Base-by-base conservation (phyloP, 768 basidiomycete genomes). In the Gymnopilus dilepis region DNA sequence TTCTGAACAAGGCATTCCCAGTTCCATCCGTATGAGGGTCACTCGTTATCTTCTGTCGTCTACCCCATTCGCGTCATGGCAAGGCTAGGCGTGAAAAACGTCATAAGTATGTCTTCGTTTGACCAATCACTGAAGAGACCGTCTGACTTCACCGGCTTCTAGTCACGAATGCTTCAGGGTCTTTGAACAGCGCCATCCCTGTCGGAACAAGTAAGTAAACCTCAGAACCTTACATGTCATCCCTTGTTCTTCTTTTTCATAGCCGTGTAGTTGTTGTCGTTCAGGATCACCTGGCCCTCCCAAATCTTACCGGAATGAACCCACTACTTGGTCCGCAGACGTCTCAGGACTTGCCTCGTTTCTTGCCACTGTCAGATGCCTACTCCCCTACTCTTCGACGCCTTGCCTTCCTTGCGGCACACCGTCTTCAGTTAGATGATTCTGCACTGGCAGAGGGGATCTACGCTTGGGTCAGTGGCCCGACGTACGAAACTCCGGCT, bases 81-180 rank as follows among this genome's bases (percentile, higher is more conserved):
- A 43, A 80, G 79, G 65, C 76, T 96, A 24, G 95, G 95, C 2
- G 83, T 93, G 42, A 84, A 86, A 67, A 78, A 89, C 63, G 73
- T 94, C 58, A 89, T 95, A 64, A 87, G 93, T 94, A 67, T 59
- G 89, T 60, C 31, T 13, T 52, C 22, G 17, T 22, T 5, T 9
- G 38, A 17, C 11, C 22, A 50, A 9, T 22, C 11, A 24, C 43
- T n/a, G 22, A 28, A n/a, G 7, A 58, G 24, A 34, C 28, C 56
- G 24, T 17, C 8, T 13, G 15, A 52, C 19, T 50, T 37, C 48
- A 45, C 53, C 26, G 34, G 53, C 22, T 17, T 30, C 28, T 67
- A 94, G 92, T 95, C 48, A 96, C 94, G 40, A 97, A 96, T 73
- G 95, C 94, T 11, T 85, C 93, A 17, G 94, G 94, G 17, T 89